Evolutionary conservation across 2,329 filamentous ascomycete genomes (phyloP).

Genomic region (Sclerotinia sclerotiorum): DNA sequence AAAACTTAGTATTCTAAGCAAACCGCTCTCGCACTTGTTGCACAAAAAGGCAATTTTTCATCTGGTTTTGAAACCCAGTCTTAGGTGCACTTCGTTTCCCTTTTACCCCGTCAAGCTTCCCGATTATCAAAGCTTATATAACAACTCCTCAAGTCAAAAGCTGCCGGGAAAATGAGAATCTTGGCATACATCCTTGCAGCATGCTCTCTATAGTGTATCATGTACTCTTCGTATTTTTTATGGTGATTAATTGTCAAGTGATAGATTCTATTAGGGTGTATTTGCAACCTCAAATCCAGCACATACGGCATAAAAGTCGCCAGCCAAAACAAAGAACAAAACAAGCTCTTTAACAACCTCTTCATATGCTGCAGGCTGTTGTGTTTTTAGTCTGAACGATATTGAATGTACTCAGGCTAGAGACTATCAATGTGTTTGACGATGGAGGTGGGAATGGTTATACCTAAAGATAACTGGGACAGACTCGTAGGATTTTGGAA

Average conservation of each 20-base stretch:
- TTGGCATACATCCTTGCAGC: not conserved
- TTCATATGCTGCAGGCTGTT: not conserved
- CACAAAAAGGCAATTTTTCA: too few species aligned
- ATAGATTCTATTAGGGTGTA: not conserved
- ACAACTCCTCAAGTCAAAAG: fast-evolving
- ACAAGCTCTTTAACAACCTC: not conserved
- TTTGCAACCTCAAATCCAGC: not conserved
- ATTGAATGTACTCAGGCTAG: not conserved
- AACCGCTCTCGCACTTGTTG: too few species aligned
- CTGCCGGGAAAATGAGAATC: too few species aligned
- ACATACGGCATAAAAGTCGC: not conserved
- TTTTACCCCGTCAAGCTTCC: too few species aligned
- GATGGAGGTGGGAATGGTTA: not conserved
- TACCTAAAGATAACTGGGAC: too few species aligned
- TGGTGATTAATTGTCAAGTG: not conserved
- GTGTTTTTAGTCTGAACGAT: not conserved
- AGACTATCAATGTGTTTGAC: not conserved
- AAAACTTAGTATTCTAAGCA: too few species aligned
- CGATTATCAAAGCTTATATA: not conserved
- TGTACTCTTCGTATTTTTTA: fast-evolving
- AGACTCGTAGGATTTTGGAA: too few species aligned
- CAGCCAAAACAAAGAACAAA: not conserved
- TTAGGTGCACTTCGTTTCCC: too few species aligned
- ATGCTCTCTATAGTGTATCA: not conserved
- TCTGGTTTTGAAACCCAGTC: too few species aligned